phyloP scores from a whole-genome alignment of 2,329 filamentous ascomycete species.

The Neofusicoccum cordaticola region DNA sequence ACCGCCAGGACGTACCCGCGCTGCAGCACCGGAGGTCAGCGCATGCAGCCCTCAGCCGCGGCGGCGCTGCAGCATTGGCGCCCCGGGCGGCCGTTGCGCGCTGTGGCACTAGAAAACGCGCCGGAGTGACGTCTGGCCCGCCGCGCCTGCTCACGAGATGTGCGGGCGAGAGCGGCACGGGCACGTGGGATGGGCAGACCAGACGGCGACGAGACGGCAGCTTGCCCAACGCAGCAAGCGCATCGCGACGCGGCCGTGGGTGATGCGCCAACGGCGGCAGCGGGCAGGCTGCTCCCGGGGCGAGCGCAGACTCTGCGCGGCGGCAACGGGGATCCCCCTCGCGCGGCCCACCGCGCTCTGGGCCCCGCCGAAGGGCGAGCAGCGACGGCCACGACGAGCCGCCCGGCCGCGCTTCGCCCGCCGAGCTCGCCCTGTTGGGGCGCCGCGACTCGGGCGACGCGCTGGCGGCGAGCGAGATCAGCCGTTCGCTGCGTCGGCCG shows the following conservation, averaged over 20 bases:
- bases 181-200: conserved; percentile 9
- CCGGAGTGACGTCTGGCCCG: conserved; percentile 3
- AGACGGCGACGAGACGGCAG: not conserved
- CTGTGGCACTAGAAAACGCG: not conserved
- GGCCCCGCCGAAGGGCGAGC: not conserved
- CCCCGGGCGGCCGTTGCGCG: not conserved
- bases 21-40: conserved; percentile 8
- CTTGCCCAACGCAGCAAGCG: conserved; percentile 8
- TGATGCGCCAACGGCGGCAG: conserved; percentile 15
- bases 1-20: conserved; percentile 3
- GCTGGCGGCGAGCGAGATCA: too few species aligned
- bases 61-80: not conserved
- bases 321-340: conserved; percentile 2
- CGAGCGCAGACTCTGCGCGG: not conserved
- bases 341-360: conserved; percentile 3
- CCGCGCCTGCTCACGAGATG: conserved; percentile 8
- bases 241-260: not conserved
- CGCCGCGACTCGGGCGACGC: not conserved
- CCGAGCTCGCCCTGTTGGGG: not conserved
- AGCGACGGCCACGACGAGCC: not conserved
- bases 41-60: not conserved
- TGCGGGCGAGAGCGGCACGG: not conserved
- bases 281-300: conserved; percentile 4
- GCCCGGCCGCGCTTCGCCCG: not conserved
- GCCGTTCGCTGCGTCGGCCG: not conserved